Conservation (phyloP, 1,284 basidiomycete species). For the Singerocomus inundabilis region DNA sequence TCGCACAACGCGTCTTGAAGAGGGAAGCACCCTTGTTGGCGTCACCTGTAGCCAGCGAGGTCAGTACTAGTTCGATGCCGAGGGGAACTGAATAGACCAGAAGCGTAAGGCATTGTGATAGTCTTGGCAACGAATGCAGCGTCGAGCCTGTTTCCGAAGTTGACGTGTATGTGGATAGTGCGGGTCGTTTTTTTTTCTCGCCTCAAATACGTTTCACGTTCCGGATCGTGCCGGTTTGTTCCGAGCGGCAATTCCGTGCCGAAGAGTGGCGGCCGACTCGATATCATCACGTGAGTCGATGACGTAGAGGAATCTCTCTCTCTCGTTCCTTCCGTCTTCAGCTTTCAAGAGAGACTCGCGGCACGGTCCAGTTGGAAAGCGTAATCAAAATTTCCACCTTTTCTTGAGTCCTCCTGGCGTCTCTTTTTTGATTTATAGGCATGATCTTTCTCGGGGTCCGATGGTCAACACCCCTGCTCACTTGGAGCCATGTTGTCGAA, state of each 20-base stretch:
- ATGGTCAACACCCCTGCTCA: too few species aligned
- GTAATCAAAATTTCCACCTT: too few species aligned
- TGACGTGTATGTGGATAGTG: neutral
- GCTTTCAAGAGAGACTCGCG: too few species aligned
- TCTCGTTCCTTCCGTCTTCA: too few species aligned
- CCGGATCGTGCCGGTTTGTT: slow-evolving; percentile 33
- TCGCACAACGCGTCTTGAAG: slow-evolving; percentile 96
- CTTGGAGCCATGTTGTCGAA: too few species aligned
- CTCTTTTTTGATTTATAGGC: too few species aligned
- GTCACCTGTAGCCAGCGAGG: slow-evolving; percentile 61
- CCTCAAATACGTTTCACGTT: slow-evolving; percentile 18
- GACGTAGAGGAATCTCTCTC: too few species aligned
- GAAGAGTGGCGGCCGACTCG: slow-evolving; percentile 8
- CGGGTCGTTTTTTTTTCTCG: slow-evolving; percentile 7
- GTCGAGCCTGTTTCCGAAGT: slow-evolving; percentile 5
- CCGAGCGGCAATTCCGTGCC: slow-evolving; percentile 14
- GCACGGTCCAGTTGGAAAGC: too few species aligned
- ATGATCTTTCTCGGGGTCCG: too few species aligned
- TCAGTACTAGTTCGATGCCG: neutral
- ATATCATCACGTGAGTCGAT: too few species aligned
- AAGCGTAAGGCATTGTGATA: slow-evolving; percentile 28
- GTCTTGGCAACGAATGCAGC: slow-evolving; percentile 1
- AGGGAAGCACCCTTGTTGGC: slow-evolving; percentile 83
- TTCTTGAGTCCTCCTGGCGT: too few species aligned
- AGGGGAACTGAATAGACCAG: slow-evolving; percentile 20